Base-by-base conservation (phyloP, 2,329 filamentous ascomycete species). In the Alternaria atra region DNA sequence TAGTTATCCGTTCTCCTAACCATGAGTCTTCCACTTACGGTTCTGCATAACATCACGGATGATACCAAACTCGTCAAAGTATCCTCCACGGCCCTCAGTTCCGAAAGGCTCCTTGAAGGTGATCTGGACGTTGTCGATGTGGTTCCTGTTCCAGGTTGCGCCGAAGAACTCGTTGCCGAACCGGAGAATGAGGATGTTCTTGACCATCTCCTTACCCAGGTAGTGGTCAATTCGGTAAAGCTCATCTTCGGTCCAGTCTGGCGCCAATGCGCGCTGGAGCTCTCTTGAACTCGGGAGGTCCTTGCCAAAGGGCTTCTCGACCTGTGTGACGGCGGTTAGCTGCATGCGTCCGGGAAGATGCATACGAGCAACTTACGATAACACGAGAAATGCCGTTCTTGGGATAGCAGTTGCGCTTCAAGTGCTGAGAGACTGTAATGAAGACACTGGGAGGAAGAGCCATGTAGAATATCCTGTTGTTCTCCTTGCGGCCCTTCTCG, bases 21-120 rank as follows among this genome's bases (percentile, higher is more conserved):
- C n/a, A 20, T 10, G n/a, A 15, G 27, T 46, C 15, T 4, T 15
- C 29, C 34, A 81, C 84, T 71, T 73, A 86, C 84, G 95, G 86
- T 99, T 99, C 84, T 99, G 95, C 95, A 99, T 98, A 71, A 99
- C 95, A 84, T 99, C 96, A 78, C 96, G 93, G 75, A 99, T 93
- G 80, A 99, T 99, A 77, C 95, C 96, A 74, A 99, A 99, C 83
- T 99, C 95, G 78, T 99, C 96, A 78, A 99, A 99, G 85, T 99
- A 99, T 58, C 95, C 95, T 67, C 96, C 95, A 77, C 95, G 92
- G 55, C 95, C 96, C 80, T 99, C 95, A 23, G 95, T 99, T 72
- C 95, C 96, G 76, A 99, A 99, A 7, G 95, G 95, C 84, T 99
- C 95, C 85, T 99, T 99, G 87, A 99, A 99, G 48, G 95, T 93